Conservation (phyloP, 208 protist genomes). For the Crithidia mellificae region DNA sequence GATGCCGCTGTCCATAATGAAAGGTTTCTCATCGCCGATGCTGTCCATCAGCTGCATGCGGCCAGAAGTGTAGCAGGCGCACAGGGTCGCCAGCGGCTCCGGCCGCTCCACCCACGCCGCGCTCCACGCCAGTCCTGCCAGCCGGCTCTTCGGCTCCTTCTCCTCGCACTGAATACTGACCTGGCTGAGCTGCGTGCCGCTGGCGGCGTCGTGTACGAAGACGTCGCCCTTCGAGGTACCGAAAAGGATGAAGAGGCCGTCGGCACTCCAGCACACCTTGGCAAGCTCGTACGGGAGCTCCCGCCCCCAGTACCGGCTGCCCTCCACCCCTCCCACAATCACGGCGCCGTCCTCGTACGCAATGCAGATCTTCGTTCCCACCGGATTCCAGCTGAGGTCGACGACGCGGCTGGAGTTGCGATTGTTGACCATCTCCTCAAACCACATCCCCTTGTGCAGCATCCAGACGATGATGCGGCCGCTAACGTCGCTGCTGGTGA, state of each 20-base stretch:
- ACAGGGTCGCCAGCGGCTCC: slow-evolving; percentile 77
- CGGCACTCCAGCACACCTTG: slow-evolving; percentile 95
- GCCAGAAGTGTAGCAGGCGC: slow-evolving; percentile 89
- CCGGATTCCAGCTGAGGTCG: slow-evolving; percentile 93
- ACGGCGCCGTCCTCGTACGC: slow-evolving; percentile 96
- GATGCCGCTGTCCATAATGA: slow-evolving; percentile 91
- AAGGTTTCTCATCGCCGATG: slow-evolving; percentile 84
- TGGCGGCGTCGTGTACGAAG: slow-evolving; percentile 85
- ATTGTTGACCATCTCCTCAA: slow-evolving; percentile 99
- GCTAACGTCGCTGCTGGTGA: slow-evolving; percentile 93
- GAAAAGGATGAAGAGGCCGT: slow-evolving; percentile 92
- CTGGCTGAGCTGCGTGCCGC: slow-evolving; percentile 79
- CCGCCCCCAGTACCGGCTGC: slow-evolving; percentile 95
- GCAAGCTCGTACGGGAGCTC: slow-evolving; percentile 88
- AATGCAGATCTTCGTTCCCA: slow-evolving; percentile 97
- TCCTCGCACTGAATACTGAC: slow-evolving; percentile 63
- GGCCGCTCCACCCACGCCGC: slow-evolving; percentile 87
- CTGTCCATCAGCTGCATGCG: slow-evolving; percentile 92
- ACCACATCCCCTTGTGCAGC: slow-evolving; percentile 96
- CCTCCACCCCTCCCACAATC: slow-evolving; percentile 96
- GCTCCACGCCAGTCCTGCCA: slow-evolving; percentile 84
- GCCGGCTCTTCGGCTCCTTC: slow-evolving; percentile 9
- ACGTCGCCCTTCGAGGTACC: slow-evolving; percentile 88
- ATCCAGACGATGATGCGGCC: slow-evolving; percentile 98
- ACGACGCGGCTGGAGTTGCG: slow-evolving; percentile 93